Percentiles rank a stretch among this genome's conserved stretches.
Evolutionary conservation across 1,284 basidiomycete species (phyloP).

Genomic region (Fomitopsis schrenkii): DNA sequence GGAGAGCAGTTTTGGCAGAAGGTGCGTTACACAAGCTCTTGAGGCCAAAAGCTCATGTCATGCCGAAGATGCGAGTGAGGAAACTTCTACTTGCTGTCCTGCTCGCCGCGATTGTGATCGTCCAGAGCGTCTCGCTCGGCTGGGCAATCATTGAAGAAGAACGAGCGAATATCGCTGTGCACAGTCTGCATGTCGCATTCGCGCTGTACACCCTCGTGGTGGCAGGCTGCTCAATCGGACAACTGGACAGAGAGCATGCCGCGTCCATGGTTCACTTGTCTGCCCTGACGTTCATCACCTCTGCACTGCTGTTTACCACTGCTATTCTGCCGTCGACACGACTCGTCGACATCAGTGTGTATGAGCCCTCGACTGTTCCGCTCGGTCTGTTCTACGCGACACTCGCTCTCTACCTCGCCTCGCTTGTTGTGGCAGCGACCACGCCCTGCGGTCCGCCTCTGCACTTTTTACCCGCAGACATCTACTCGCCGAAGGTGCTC

Average conservation of each 20-base stretch:
- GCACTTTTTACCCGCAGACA: conserved; percentile 63
- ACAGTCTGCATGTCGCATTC: conserved; percentile 49
- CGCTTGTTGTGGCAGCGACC: conserved; percentile 46
- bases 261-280: conserved; percentile 65
- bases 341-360: conserved; percentile 8
- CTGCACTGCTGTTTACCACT: conserved; percentile 42
- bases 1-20: conserved; percentile 68
- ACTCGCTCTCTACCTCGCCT: conserved; percentile 46
- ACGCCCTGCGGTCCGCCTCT: conserved; percentile 72
- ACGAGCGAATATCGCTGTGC: conserved; percentile 31
- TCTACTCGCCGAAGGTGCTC: conserved; percentile 73
- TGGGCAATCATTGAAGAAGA: conserved; percentile 43
- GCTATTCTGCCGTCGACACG: conserved; percentile 49
- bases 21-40: conserved; percentile 36
- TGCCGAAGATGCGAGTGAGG: conserved; percentile 46
- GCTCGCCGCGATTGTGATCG: conserved; percentile 39
- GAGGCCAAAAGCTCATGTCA: neutral
- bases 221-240: conserved; percentile 48
- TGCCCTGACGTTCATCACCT: conserved; percentile 50
- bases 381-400: conserved; percentile 43
- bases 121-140: conserved; percentile 52
- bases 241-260: conserved; percentile 53
- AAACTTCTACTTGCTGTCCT: conserved; percentile 50
- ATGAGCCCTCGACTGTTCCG: conserved; percentile 20
- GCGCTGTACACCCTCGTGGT: conserved; percentile 60